Evolutionary conservation across 2,329 filamentous ascomycete genomes (phyloP).

Genomic region (Coniochaeta hoffmannii): DNA sequence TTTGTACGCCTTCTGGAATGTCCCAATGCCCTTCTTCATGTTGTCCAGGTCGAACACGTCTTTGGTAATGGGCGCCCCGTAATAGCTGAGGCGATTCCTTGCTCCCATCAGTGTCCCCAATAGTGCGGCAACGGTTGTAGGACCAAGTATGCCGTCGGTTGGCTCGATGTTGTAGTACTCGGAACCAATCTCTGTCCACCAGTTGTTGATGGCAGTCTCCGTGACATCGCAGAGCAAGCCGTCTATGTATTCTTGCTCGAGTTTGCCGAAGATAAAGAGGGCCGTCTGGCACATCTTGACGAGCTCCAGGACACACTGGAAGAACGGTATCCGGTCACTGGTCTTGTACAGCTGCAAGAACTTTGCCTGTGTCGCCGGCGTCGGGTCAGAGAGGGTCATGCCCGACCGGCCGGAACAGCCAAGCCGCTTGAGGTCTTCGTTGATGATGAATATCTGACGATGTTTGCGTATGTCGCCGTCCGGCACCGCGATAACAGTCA

Average conservation of each 20-base stretch:
- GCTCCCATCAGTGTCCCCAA: constrained; percentile 85
- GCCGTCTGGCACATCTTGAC: constrained; percentile 89
- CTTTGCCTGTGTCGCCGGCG: constrained; percentile 77
- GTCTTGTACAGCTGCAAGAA: constrained; percentile 87
- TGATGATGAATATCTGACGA: constrained; percentile 81
- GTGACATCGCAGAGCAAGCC: constrained; percentile 90
- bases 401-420: constrained; percentile 88
- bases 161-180: constrained; percentile 92
- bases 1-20: constrained; percentile 87
- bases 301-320: constrained; percentile 75
- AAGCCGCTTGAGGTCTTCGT: constrained; percentile 86
- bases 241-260: constrained; percentile 84
- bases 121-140: constrained; percentile 82
- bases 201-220: constrained; percentile 81
- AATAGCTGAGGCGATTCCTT: constrained; percentile 79
- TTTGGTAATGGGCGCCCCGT: constrained; percentile 76
- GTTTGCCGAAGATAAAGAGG: constrained; percentile 76
- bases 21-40: constrained; percentile 75
- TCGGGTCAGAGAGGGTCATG: constrained; percentile 70
- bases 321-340: constrained; percentile 72
- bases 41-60: constrained; percentile 82
- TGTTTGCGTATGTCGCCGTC: constrained; percentile 78
- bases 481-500: constrained; percentile 87
- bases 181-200: constrained; percentile 91
- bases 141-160: constrained; percentile 84